Evolutionary conservation across 768 basidiomycete genomes (phyloP).

Genomic region (Rickenella mellea): DNA sequence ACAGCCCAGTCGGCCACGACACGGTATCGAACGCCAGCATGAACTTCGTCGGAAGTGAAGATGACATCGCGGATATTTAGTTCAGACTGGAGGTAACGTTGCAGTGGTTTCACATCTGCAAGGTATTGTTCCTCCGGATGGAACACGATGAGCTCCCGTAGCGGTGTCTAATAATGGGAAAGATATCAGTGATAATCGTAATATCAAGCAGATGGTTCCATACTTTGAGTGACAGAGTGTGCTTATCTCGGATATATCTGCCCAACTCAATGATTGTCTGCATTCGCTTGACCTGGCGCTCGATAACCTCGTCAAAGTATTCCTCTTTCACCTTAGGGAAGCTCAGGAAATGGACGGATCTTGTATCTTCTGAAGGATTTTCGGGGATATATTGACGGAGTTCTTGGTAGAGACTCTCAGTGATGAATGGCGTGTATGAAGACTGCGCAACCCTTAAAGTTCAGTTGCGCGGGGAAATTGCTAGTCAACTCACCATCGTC

Average conservation of each 20-base stretch:
- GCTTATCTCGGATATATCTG: slow-evolving; percentile 78
- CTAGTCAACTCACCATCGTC: slow-evolving; percentile 68
- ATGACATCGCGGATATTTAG: slow-evolving; percentile 88
- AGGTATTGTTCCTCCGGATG: slow-evolving; percentile 80
- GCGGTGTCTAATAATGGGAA: slow-evolving; percentile 53
- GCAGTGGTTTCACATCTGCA: slow-evolving; percentile 74
- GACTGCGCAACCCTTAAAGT: slow-evolving; percentile 42
- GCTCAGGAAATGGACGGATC: slow-evolving; percentile 90
- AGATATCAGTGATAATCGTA: background rate
- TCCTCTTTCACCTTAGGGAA: slow-evolving; percentile 93
- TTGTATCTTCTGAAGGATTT: slow-evolving; percentile 62
- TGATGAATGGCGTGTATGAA: slow-evolving; percentile 96
- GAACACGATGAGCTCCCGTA: slow-evolving; percentile 90
- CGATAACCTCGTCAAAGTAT: slow-evolving; percentile 89
- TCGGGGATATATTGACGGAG: slow-evolving; percentile 79
- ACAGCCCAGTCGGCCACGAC: slow-evolving; percentile 94
- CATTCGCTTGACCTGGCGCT: slow-evolving; percentile 91
- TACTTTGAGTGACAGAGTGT: slow-evolving; percentile 85
- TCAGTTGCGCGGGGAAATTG: background rate
- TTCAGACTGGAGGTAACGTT: slow-evolving; percentile 86
- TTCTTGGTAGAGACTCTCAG: slow-evolving; percentile 92
- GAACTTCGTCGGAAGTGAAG: slow-evolving; percentile 80
- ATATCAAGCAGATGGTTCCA: slow-evolving; percentile 7
- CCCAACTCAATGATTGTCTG: slow-evolving; percentile 91
- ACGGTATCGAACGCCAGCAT: slow-evolving; percentile 83